phyloP scores from a whole-genome alignment of 2,329 filamentous ascomycete species.

The Penicillium sp. region DNA sequence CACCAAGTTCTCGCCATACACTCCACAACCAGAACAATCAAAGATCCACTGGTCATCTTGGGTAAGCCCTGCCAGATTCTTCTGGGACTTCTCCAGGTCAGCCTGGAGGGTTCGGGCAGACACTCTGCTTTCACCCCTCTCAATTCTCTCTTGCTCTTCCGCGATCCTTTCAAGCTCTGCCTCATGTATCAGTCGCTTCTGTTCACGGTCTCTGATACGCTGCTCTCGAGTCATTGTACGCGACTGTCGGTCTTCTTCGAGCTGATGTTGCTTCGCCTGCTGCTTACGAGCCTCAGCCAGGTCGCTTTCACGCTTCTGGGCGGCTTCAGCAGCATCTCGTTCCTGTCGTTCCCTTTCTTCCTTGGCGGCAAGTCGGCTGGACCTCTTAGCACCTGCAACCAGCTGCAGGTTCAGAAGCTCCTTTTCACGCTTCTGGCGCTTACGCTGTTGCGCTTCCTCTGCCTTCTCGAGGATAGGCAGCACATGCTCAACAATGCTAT shows the following conservation, averaged over 20 bases:
- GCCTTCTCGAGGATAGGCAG: constrained; percentile 81
- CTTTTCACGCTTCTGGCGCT: constrained; percentile 71
- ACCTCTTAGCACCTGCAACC: constrained; percentile 90
- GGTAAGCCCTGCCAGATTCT: constrained; percentile 70
- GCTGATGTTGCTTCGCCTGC: constrained; percentile 59
- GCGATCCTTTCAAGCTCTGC: constrained; percentile 78
- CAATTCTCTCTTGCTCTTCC: constrained; percentile 65
- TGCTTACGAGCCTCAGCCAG: constrained; percentile 61
- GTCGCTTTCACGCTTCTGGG: constrained; percentile 64
- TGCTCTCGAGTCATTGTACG: constrained; percentile 81
- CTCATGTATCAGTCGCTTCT: constrained; percentile 77
- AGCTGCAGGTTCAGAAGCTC: constrained; percentile 80
- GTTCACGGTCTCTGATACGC: constrained; percentile 79
- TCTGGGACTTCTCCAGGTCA: constrained; percentile 76
- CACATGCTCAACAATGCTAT: constrained; percentile 71
- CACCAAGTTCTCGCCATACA: constrained; percentile 76
- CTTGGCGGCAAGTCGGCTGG: constrained; percentile 81
- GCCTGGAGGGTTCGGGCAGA: constrained; percentile 79
- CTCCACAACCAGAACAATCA: constrained; percentile 83
- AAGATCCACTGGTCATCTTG: constrained; percentile 88
- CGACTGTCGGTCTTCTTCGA: constrained; percentile 72
- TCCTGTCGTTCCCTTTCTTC: constrained; percentile 74
- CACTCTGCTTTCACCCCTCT: constrained; percentile 57
- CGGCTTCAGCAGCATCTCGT: constrained; percentile 67
- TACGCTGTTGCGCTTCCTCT: constrained; percentile 65